Evolutionary conservation across 495 filamentous ascomycete genomes (phyloP).

Genomic region (Ramalina peruviana): DNA sequence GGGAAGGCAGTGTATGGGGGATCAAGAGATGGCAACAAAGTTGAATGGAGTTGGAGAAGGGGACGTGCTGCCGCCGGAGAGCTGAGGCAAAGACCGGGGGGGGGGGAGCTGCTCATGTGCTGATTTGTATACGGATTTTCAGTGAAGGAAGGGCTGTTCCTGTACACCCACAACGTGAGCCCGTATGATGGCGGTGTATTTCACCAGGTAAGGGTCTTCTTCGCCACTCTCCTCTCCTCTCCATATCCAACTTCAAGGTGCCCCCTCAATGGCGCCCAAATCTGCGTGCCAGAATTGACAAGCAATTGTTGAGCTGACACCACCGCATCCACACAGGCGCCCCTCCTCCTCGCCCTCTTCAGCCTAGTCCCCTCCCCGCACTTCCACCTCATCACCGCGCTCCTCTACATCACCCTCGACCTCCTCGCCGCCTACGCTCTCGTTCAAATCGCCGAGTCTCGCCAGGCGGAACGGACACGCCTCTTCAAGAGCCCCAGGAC

Average conservation of each 20-base stretch:
- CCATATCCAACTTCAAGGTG: not conserved
- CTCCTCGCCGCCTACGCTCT: conserved; percentile 74
- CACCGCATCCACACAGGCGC: conserved; percentile 40
- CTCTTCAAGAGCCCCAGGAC: conserved; percentile 67
- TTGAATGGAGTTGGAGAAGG: too few species aligned
- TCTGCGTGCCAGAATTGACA: too few species aligned
- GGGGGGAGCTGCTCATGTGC: too few species aligned
- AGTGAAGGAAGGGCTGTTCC: conserved; percentile 94
- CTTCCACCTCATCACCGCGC: conserved; percentile 55
- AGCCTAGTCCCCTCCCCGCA: conserved; percentile 61
- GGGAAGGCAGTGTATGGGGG: too few species aligned
- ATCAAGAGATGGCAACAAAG: too few species aligned
- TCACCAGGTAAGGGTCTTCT: conserved; percentile 51
- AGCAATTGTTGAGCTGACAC: too few species aligned
- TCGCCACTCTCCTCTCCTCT: not conserved
- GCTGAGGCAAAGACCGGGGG: too few species aligned
- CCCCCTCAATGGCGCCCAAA: too few species aligned
- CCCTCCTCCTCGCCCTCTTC: conserved; percentile 81
- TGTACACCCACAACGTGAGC: conserved; percentile 91
- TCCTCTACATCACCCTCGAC: conserved; percentile 75
- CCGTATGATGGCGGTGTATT: conserved; percentile 97
- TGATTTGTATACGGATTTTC: not conserved
- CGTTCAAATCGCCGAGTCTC: conserved; percentile 68
- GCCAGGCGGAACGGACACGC: conserved; percentile 55
- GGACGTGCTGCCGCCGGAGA: too few species aligned